Evolutionary conservation across 164 flowering plant species (phyloP).

Genomic region (Umbellularia californica): DNA sequence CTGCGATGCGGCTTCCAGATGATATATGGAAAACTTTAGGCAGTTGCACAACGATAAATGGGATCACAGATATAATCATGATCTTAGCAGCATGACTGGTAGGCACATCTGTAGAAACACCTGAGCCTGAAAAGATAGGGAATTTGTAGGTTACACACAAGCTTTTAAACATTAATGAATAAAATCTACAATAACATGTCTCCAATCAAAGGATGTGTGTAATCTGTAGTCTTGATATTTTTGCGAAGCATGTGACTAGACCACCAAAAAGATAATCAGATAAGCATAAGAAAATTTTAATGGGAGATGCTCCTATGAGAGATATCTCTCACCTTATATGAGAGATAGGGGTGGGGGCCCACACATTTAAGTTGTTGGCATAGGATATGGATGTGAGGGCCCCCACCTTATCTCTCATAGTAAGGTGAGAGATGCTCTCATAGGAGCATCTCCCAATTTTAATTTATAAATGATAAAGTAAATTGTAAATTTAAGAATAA

Average conservation of each 20-base stretch:
- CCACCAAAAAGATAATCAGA: not conserved
- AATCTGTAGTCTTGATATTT: not conserved
- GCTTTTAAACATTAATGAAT: too few relatives aligned
- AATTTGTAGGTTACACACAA: not conserved
- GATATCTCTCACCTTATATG: too few relatives aligned
- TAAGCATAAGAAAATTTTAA: too few relatives aligned
- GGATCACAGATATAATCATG: constrained; percentile 77
- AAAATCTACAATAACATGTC: too few relatives aligned
- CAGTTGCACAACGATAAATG: constrained; percentile 80
- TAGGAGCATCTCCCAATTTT: too few relatives aligned
- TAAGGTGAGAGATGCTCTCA: too few relatives aligned
- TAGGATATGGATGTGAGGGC: too few relatives aligned
- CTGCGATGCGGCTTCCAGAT: constrained; percentile 60
- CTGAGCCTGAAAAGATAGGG: constrained; percentile 49
- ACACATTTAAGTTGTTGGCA: too few relatives aligned
- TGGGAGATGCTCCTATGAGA: too few relatives aligned
- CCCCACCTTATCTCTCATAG: too few relatives aligned
- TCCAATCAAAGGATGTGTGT: not conserved
- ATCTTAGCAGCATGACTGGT: constrained; percentile 81
- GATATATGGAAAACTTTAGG: constrained; percentile 51
- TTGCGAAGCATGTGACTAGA: not conserved
- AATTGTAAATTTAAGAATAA: not conserved
- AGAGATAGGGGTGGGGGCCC: too few relatives aligned
- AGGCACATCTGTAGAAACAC: constrained; percentile 73
- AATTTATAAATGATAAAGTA: not conserved